These are phyloP conservation scores for Amphicarpaea edgeworthii DNA, from an alignment of 306 rosid species.

Conservation along the genomic window DNA sequence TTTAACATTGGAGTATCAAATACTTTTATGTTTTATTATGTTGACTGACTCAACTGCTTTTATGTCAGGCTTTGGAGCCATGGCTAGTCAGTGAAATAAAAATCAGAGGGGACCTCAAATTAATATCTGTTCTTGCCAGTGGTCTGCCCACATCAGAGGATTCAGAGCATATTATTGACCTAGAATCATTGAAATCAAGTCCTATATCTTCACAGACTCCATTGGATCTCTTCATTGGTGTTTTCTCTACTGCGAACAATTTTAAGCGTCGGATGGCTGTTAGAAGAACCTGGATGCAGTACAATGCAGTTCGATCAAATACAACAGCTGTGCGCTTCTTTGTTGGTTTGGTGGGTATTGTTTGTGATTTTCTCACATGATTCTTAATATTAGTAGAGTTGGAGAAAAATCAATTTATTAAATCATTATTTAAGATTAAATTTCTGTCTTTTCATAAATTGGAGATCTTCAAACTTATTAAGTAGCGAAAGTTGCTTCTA, in stretches of 20 bases:
- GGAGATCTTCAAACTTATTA: conserved; percentile 1
- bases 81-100: conserved; percentile 91
- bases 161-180: conserved; percentile 80
- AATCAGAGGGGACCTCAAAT: conserved; percentile 84
- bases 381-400: conserved; percentile 30
- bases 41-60: conserved; percentile 50
- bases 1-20: conserved; percentile 19
- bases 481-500: conserved; percentile 1
- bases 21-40: conserved; percentile 37
- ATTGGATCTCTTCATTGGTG: conserved; percentile 87
- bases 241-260: conserved; percentile 98
- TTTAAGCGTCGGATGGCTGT: conserved; percentile 96
- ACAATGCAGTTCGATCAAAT: conserved; percentile 74
- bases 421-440: conserved; percentile 17
- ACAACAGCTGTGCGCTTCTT: conserved; percentile 86
- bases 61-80: conserved; percentile 90
- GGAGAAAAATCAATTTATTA: not conserved
- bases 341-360: conserved; percentile 93
- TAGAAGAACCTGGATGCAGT: conserved; percentile 99
- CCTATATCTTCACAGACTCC: conserved; percentile 60
- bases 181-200: conserved; percentile 73
- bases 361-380: conserved; percentile 26
- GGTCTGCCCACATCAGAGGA: conserved; percentile 98
- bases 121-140: conserved; percentile 88
- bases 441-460: conserved; percentile 29